Evolutionary conservation across 2,329 filamentous ascomycete genomes (phyloP), one percentile per base, ranked within the genome.

Genomic region (Hypoxylon rubiginosum): DNA sequence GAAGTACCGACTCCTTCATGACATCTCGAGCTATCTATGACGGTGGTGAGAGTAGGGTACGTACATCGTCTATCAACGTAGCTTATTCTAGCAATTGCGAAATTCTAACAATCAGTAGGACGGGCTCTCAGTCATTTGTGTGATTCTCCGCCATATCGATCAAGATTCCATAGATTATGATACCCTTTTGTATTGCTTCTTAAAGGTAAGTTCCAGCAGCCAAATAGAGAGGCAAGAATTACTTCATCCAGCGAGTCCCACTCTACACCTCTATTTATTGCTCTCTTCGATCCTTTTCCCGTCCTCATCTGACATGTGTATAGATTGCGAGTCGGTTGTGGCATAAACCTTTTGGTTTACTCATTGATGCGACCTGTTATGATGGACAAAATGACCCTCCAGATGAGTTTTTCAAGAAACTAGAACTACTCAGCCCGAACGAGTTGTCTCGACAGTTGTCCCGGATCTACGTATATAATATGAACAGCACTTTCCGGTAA

Each of bases 291-390:
- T 5, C 8, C 19, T 26, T 52, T 24, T 15, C 28, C 9, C 8
- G 19, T 32, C 17, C 15, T 53, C 7, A 26, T 28, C 68, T 77
- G 63, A 76, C 54, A 13, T 10, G 21, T 7, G 13, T 52, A 50
- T 69, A 90, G 86, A 91, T 91, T 74, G 89, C 89, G 24, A 91
- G 89, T 70, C 84, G 89, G 41, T 81, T 92, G 66, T 92, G 90
- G 90, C 88, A 91, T 73, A 85, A 88, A 64, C 88, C 88, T 0
- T 92, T 92, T 69, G 88, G 88, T 0, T 79, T 92, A 4, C 82
- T 92, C 24, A 85, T 92, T 60, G 90, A 92, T 75, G 89, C 89
- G 13, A 92, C 90, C 11, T 91, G 88, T 76, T 91, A 91, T 73
- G 88, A 85, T 69, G 88, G 88, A n/a, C 85, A 88, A 64, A 88